Evolutionary conservation across 164 flowering plant species (phyloP).

Genomic region (Nymphaea colorata): DNA sequence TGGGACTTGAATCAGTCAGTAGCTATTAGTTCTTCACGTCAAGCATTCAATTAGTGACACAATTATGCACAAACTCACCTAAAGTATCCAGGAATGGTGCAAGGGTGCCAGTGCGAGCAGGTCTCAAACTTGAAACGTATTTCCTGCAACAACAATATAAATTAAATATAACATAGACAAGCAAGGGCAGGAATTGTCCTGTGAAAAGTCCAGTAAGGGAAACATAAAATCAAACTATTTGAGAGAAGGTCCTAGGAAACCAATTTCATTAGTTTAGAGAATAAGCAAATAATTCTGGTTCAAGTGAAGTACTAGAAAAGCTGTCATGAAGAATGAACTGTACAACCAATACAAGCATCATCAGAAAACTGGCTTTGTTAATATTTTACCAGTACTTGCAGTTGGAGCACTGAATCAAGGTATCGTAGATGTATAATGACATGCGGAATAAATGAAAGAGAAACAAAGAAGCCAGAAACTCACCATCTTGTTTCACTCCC

Average conservation of each 20-base stretch:
- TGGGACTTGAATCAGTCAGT: background rate
- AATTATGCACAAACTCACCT: conserved; percentile 26
- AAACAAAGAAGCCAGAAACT: background rate
- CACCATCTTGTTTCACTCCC: conserved; percentile 85
- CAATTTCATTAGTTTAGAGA: background rate
- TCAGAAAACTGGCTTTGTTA: too few relatives aligned
- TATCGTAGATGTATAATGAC: background rate
- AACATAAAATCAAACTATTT: background rate
- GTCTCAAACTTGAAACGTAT: conserved; percentile 74
- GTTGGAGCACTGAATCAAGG: background rate
- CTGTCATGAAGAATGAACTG: too few relatives aligned
- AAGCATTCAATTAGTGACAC: background rate
- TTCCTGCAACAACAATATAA: conserved; percentile 44
- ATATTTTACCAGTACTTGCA: background rate
- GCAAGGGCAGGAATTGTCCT: background rate
- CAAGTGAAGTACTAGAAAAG: background rate
- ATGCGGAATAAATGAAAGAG: background rate
- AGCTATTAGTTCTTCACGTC: background rate
- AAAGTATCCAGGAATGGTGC: conserved; percentile 59
- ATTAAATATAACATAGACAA: too few relatives aligned
- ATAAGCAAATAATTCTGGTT: background rate
- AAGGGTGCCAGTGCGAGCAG: conserved; percentile 49
- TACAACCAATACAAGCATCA: too few relatives aligned
- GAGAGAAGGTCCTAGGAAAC: background rate
- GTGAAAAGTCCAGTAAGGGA: background rate